phyloP scores from a whole-genome alignment of 2,329 filamentous ascomycete species.

The Neopestalotiopsis sp. region DNA sequence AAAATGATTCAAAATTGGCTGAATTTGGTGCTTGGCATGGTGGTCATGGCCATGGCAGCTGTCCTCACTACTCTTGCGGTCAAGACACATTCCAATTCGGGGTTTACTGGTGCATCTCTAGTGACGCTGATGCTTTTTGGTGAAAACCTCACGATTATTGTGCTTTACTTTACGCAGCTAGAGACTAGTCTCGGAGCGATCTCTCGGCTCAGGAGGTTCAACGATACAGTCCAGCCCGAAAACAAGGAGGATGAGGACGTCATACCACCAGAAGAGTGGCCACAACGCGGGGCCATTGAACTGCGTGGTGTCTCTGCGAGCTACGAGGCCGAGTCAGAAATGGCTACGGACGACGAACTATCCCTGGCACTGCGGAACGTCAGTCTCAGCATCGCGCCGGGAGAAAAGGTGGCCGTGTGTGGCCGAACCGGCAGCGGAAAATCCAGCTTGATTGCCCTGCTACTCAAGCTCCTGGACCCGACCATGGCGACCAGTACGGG shows the following conservation, averaged over 20 bases:
- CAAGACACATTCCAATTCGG: slow-evolving; percentile 29
- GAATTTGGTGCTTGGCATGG: slow-evolving; percentile 15
- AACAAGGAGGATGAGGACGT: slow-evolving; percentile 31
- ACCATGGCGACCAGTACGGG: slow-evolving; percentile 25
- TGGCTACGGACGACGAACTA: slow-evolving; percentile 16
- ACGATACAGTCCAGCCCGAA: slow-evolving; percentile 30
- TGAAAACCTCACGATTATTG: slow-evolving; percentile 31
- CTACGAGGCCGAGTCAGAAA: slow-evolving; percentile 24
- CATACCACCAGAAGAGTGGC: slow-evolving; percentile 34
- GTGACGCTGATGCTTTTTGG: slow-evolving; percentile 39
- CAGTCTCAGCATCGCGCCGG: slow-evolving; percentile 32
- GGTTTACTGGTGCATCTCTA: slow-evolving; percentile 35
- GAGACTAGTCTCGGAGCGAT: slow-evolving; percentile 35
- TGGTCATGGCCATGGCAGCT: slow-evolving; percentile 29
- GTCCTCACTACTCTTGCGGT: slow-evolving; percentile 31
- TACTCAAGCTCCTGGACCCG: slow-evolving; percentile 39
- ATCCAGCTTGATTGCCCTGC: slow-evolving; percentile 43
- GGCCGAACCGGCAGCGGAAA: slow-evolving; percentile 46
- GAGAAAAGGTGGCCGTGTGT: slow-evolving; percentile 40
- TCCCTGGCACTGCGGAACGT: slow-evolving; percentile 36
- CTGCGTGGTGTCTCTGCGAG: slow-evolving; percentile 34
- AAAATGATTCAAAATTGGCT: slow-evolving; percentile 51
- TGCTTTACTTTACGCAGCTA: slow-evolving; percentile 22
- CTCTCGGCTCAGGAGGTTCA: slow-evolving; percentile 32
- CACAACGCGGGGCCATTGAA: slow-evolving; percentile 30